A percentile compares a stretch with the other conserved stretches of the same genome.
These are phyloP conservation scores for Colletotrichum sp. DNA, from an alignment of 2,329 filamentous ascomycete genomes.

Conservation along the genomic window DNA sequence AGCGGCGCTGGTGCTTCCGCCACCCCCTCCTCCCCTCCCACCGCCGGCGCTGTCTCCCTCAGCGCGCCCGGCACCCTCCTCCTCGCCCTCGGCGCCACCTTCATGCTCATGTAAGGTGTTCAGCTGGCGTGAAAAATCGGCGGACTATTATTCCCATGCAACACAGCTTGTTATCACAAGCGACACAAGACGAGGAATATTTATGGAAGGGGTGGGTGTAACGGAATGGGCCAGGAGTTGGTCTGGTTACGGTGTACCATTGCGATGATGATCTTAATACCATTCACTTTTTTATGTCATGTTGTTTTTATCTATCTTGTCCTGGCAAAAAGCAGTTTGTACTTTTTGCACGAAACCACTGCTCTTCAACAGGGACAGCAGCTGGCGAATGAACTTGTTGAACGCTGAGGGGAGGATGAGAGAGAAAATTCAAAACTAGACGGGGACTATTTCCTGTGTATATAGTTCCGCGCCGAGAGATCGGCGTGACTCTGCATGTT, in stretches of 20 bases:
- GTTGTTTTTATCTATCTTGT: neutral
- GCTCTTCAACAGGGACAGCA: neutral
- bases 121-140: neutral
- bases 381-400: neutral
- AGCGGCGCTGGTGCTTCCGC: constrained; percentile 6
- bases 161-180: neutral
- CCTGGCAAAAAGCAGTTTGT: neutral
- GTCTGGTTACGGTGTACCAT: constrained; percentile 10
- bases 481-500: neutral
- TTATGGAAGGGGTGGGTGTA: neutral
- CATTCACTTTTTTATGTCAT: constrained; percentile 11
- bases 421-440: neutral
- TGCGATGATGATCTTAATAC: constrained; percentile 19
- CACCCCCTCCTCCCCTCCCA: neutral
- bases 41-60: constrained; percentile 34
- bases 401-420: neutral
- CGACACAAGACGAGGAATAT: neutral
- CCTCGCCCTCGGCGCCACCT: constrained; percentile 44
- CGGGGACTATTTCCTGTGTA: neutral
- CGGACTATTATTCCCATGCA: neutral
- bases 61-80: constrained; percentile 47
- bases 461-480: neutral
- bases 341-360: neutral
- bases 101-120: constrained; percentile 42
- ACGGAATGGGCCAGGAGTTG: neutral